Evolutionary conservation across 108 stramenopile species (phyloP).

Genomic region (Conticribra guillardii): DNA sequence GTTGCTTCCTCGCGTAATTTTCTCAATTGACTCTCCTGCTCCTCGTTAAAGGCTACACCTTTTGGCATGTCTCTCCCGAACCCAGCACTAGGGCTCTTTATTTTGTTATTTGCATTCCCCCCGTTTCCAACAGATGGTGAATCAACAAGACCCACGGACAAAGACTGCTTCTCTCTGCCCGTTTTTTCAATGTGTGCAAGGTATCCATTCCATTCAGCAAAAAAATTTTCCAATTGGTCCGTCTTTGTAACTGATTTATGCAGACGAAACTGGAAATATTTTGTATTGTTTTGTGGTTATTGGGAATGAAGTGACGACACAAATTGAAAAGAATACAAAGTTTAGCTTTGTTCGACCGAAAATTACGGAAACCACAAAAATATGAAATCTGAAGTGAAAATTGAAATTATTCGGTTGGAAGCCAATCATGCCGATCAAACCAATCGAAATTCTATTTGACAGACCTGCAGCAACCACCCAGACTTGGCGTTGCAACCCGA

Average conservation of each 20-base stretch:
- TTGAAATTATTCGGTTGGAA: not conserved
- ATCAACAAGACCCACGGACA: slow-evolving; percentile 41
- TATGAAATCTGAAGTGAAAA: not conserved
- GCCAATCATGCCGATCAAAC: not conserved
- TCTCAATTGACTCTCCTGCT: slow-evolving; percentile 68
- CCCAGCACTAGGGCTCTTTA: slow-evolving; percentile 9
- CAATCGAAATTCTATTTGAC: not conserved
- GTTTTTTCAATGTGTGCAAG: slow-evolving; percentile 62
- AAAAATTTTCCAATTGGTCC: slow-evolving; percentile 64
- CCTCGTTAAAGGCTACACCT: slow-evolving; percentile 62
- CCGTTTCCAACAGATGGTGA: slow-evolving; percentile 1
- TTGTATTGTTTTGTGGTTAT: not conserved
- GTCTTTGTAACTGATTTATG: slow-evolving; percentile 63
- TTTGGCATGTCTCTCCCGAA: slow-evolving; percentile 67
- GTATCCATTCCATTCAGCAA: slow-evolving; percentile 69
- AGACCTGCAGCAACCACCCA: not conserved
- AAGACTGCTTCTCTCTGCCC: slow-evolving; percentile 51
- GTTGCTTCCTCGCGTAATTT: slow-evolving; percentile 67
- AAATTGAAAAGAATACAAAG: not conserved
- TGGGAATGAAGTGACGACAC: not conserved
- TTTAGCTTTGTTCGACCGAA: not conserved
- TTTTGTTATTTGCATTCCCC: slow-evolving; percentile 1
- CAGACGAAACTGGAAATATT: slow-evolving; percentile 54
- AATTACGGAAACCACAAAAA: not conserved
- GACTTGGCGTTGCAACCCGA: not conserved